Base-by-base conservation (phyloP, 2,329 filamentous ascomycete species). In the Trichoderma simmonsii region DNA sequence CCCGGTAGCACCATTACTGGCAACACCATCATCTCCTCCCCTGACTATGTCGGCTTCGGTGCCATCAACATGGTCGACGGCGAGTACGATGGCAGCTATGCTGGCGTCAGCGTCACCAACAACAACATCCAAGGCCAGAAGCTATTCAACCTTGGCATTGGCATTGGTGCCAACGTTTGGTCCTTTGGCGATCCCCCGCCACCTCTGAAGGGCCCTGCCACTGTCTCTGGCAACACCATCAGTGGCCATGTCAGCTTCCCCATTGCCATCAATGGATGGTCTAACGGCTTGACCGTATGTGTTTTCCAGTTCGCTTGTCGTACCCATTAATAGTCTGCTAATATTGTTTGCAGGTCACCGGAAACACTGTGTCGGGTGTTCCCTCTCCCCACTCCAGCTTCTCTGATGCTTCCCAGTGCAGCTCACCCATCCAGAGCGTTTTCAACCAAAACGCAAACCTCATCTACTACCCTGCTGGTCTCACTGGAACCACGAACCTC, bases 1-100 rank as follows among this genome's bases (percentile, higher is more conserved):
- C 77, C 76, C 2, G 74, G 75, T 7, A 75, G 74, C 7, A 73
- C 74, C 8, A 63, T 78, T 59, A 74, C 75, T 30, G 62, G 71
- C 36, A 78, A 77, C 36, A 75, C 71, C 51, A 77, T 77, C 73
- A 72, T 72, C 39, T 76, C 75, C 2, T 76, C 77, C 3, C 54
- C 64, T 6, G 73, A 74, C 7, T 69, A 77, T 21, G 71, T 75
- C 15, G 75, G 76, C 43, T 78, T 78, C 30, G 77, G 77, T 4
- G 77, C 74, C 3, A 76, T 78, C 73, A 78, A 78, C 57, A 76
- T 77, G 75, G 77, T 78, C 4, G 77, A 78, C 48, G 70, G 63
- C 6, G 67, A 74, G 34, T 78, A 77, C 56, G 21, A 64, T 1
- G 77, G 73, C 1, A 76, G 75, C 69, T 77, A 78, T 57, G 72